phyloP scores from a whole-genome alignment of 192 early-diverging fungal genomes.

The Rhizophagus clarus region DNA sequence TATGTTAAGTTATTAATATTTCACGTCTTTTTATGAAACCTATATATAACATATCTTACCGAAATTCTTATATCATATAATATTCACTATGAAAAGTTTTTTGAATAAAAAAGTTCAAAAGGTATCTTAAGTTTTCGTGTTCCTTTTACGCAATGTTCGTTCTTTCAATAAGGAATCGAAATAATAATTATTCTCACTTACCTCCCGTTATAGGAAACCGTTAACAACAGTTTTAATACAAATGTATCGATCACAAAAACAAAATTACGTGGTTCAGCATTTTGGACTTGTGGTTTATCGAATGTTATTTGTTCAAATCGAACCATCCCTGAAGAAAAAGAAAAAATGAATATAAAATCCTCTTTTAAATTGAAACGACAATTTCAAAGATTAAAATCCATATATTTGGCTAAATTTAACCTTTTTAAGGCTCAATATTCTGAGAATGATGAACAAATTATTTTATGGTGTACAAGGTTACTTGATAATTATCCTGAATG shows the following conservation, averaged over 20 bases:
- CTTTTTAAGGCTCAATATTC: not conserved
- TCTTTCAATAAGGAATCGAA: too few relatives aligned
- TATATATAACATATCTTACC: too few relatives aligned
- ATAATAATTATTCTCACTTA: not conserved
- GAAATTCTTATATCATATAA: too few relatives aligned
- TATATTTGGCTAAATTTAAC: not conserved
- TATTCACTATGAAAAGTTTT: not conserved
- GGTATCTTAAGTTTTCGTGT: not conserved
- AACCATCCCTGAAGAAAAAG: not conserved
- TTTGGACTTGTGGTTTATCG: not conserved
- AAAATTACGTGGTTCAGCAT: not conserved
- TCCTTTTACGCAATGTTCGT: not conserved
- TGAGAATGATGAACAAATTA: not conserved
- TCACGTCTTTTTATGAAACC: too few relatives aligned
- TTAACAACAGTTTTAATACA: not conserved
- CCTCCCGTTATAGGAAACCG: not conserved
- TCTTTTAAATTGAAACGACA: not conserved
- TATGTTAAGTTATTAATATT: too few relatives aligned
- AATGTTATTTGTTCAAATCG: not conserved
- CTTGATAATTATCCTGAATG: not conserved
- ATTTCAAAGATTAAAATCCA: not conserved
- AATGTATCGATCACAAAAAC: not conserved
- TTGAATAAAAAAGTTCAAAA: not conserved
- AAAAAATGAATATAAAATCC: not conserved
- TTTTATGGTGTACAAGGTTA: not conserved